These are phyloP conservation scores for Beauveria medogensis DNA, from an alignment of 2,329 filamentous ascomycete genomes.

Conservation along the genomic window DNA sequence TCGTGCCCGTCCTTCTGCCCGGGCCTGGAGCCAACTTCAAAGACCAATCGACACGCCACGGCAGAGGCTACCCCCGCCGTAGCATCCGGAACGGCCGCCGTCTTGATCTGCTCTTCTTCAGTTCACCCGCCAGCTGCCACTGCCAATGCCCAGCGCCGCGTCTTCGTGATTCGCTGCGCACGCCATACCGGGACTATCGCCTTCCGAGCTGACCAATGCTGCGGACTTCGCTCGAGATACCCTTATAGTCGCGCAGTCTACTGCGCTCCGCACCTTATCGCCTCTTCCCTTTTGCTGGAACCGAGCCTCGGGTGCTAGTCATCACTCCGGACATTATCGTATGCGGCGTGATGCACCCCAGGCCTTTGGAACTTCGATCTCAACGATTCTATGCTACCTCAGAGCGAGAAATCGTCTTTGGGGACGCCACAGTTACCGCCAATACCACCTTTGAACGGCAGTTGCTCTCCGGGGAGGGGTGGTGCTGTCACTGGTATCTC, in stretches of 20 bases:
- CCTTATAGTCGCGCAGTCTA: not conserved
- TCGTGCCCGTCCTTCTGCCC: not conserved
- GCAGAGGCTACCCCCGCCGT: conserved; percentile 13
- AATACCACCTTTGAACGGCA: conserved; percentile 11
- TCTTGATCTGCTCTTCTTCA: conserved; percentile 13
- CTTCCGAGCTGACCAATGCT: not conserved
- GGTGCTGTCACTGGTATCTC: conserved; percentile 13
- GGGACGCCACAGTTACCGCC: conserved; percentile 8
- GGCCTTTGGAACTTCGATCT: conserved; percentile 2
- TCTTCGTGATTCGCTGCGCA: not conserved
- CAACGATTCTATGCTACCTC: conserved; percentile 10
- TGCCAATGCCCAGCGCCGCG: not conserved
- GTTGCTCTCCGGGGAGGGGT: conserved; percentile 9
- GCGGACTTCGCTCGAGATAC: not conserved
- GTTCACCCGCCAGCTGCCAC: not conserved
- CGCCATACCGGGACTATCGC: not conserved
- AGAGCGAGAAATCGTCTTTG: conserved; percentile 5
- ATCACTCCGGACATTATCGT: not conserved
- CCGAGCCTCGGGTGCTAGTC: not conserved
- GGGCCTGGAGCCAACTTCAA: not conserved
- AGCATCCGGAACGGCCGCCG: conserved; percentile 23
- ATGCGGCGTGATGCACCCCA: conserved; percentile 13
- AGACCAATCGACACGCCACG: conserved; percentile 17
- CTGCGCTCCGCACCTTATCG: not conserved
- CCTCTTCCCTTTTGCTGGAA: not conserved